These are phyloP conservation scores for Penicillium antarcticum DNA, from an alignment of 495 filamentous ascomycete species.

Conservation along the genomic window DNA sequence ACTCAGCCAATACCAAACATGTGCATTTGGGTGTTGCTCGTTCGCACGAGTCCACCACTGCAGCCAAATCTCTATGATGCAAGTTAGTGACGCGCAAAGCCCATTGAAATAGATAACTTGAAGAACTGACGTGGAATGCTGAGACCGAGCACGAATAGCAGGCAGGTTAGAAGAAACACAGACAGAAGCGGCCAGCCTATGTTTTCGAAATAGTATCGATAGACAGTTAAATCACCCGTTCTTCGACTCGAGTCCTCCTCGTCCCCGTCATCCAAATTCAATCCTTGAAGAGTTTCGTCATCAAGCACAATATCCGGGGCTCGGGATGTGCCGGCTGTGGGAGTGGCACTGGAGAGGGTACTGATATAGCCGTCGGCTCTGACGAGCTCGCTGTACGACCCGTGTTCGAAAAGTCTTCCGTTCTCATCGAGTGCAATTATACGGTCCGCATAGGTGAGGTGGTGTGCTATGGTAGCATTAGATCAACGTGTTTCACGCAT, in stretches of 20 bases:
- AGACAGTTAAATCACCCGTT: conserved; percentile 36
- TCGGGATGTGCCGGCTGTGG: neutral
- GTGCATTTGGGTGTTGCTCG: conserved; percentile 21
- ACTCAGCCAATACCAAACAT: conserved; percentile 29
- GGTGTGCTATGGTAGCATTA: conserved; percentile 14
- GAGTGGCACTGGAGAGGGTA: neutral
- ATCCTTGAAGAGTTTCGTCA: conserved; percentile 15
- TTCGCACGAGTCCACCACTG: conserved; percentile 29
- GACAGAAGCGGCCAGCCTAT: conserved; percentile 27
- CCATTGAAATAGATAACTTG: neutral
- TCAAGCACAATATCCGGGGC: conserved; percentile 14
- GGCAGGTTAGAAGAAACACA: conserved; percentile 19
- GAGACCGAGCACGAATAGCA: conserved; percentile 20
- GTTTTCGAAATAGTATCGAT: conserved; percentile 22
- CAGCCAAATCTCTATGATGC: conserved; percentile 26
- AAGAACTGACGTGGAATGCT: conserved; percentile 18
- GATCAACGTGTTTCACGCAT: neutral
- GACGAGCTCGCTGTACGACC: conserved; percentile 13
- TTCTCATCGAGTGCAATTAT: conserved; percentile 14
- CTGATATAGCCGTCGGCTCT: conserved; percentile 1
- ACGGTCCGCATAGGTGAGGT: conserved; percentile 18
- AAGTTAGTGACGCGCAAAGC: neutral
- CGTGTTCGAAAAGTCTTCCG: conserved; percentile 12
- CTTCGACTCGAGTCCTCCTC: conserved; percentile 21
- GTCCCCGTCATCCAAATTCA: conserved; percentile 13